Evolutionary conservation across 2,329 filamentous ascomycete genomes (phyloP), one percentile per base, ranked within the genome.

Genomic region (Lizonia empirigonia): DNA sequence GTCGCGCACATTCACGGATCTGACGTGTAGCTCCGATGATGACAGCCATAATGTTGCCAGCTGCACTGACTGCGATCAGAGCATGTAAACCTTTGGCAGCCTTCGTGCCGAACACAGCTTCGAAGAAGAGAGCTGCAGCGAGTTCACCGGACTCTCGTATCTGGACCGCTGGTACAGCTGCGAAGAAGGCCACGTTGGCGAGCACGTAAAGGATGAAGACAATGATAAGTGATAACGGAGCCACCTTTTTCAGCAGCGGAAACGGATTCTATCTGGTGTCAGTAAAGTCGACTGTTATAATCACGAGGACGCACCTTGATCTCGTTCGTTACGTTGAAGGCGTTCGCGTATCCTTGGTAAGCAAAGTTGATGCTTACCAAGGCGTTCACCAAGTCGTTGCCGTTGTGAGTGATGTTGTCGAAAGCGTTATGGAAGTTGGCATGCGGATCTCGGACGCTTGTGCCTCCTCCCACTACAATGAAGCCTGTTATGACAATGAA

Each of bases 81-180:
- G 81, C 74, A 10, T 85, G 82, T 12, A 86, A 70, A 0, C 78
- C 84, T 5, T 75, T 77, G 1, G 80, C 77, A 1, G 82, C 79
- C 72, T 72, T 1, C 0, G 82, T 80, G 0, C 83, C 82, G 44
- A 86, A 86, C 0, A 85, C 80, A 1, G 79, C 78, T 5, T 77
- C 71, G 64, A 88, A 87, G 69, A 86, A 85, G 6, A 85, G 67
- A 15, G 78, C 76, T 0, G 84, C 84, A 0, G 82, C 80, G 6
- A 83, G 78, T 55, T 82, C 76, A 6, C 77, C 77, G 2, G 82
- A 83, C 0, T 72, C 66, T 0, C 77, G 60, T n/a, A 86, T 79
- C n/a, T 80, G 76, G 5, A 77, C 72, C 50, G 82, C 59, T 4
- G 60, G 63, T 5, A 69, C 60, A 3, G 65, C 60, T 4, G 65